Evolutionary conservation across 2,329 filamentous ascomycete species (phyloP).

Genomic region (Sphaerulina populicola): DNA sequence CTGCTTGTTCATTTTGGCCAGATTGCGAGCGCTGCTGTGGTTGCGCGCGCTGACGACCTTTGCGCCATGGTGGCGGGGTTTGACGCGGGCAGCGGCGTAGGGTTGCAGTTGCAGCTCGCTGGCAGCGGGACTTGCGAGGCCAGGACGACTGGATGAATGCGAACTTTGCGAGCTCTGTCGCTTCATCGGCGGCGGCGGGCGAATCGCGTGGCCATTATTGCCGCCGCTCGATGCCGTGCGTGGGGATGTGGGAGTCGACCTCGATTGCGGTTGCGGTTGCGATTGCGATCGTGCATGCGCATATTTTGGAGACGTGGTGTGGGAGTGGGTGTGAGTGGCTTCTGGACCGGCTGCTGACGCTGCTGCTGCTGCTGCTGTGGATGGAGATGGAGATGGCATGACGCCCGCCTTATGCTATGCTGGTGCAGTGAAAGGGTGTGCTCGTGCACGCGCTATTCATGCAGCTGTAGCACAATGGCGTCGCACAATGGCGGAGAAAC

Average conservation of each 20-base stretch:
- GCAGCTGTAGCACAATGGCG: slow-evolving; percentile 1
- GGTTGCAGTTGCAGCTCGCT: slow-evolving; percentile 22
- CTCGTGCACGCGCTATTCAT: slow-evolving; percentile 1
- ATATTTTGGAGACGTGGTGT: not conserved
- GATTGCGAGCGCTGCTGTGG: slow-evolving; percentile 29
- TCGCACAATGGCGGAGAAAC: not conserved
- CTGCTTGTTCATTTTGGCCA: slow-evolving; percentile 24
- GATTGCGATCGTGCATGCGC: too few relatives aligned
- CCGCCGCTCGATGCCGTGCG: slow-evolving; percentile 6
- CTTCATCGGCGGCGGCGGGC: slow-evolving; percentile 25
- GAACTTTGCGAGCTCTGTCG: slow-evolving; percentile 29
- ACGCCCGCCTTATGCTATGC: not conserved
- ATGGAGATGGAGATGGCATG: slow-evolving; percentile 4
- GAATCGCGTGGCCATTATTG: slow-evolving; percentile 9
- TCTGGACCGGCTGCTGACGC: not conserved
- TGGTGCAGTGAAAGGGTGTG: not conserved
- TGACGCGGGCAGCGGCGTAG: slow-evolving; percentile 17
- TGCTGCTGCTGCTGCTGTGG: not conserved
- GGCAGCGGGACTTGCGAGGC: slow-evolving; percentile 23
- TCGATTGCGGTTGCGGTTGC: slow-evolving; percentile 2
- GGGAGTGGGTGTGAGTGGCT: not conserved
- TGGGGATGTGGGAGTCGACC: slow-evolving; percentile 2
- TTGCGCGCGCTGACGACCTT: slow-evolving; percentile 30
- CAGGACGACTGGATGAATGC: slow-evolving; percentile 11
- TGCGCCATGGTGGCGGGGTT: slow-evolving; percentile 21